These are phyloP conservation scores for Malassezia yamatoensis DNA, from an alignment of 1,284 basidiomycete genomes.

Conservation along the genomic window DNA sequence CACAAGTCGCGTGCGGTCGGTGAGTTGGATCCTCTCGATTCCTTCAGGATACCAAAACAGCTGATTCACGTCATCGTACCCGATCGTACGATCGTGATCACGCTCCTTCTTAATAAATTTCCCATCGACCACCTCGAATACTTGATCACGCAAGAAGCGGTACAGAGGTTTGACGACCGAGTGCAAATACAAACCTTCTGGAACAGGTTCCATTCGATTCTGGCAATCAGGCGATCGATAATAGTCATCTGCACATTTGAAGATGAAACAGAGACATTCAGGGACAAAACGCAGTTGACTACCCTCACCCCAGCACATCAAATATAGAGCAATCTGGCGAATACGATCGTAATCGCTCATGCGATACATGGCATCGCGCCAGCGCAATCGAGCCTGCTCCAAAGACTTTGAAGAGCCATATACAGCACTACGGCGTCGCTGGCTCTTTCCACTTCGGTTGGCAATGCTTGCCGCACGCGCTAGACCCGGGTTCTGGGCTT, in stretches of 20 bases:
- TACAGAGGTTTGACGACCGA: slow-evolving; percentile 93
- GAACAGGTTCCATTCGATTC: slow-evolving; percentile 79
- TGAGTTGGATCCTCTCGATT: slow-evolving; percentile 77
- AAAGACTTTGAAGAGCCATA: slow-evolving; percentile 61
- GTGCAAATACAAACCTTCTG: slow-evolving; percentile 85
- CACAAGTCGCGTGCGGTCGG: slow-evolving; percentile 64
- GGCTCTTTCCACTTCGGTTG: slow-evolving; percentile 26
- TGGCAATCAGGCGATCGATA: slow-evolving; percentile 99
- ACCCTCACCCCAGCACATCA: slow-evolving; percentile 96
- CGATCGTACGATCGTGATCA: slow-evolving; percentile 90
- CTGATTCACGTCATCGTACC: slow-evolving; percentile 98
- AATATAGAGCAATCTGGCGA: slow-evolving; percentile 86
- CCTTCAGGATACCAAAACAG: slow-evolving; percentile 99
- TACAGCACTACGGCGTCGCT: slow-evolving; percentile 10
- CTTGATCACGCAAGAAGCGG: slow-evolving; percentile 91
- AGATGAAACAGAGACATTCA: slow-evolving; percentile 96
- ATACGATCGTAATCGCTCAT: slow-evolving; percentile 98
- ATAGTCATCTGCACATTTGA: slow-evolving; percentile 99
- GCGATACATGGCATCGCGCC: slow-evolving; percentile 95
- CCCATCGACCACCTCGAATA: slow-evolving; percentile 91
- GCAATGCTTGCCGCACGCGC: slow-evolving; percentile 73
- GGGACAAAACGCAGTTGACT: slow-evolving; percentile 97
- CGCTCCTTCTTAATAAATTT: slow-evolving; percentile 80
- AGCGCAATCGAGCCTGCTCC: slow-evolving; percentile 74
- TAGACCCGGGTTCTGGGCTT: slow-evolving; percentile 80